Evolutionary conservation across 192 early-diverging fungal genomes (phyloP).

Genomic region (Entomortierella lignicola): DNA sequence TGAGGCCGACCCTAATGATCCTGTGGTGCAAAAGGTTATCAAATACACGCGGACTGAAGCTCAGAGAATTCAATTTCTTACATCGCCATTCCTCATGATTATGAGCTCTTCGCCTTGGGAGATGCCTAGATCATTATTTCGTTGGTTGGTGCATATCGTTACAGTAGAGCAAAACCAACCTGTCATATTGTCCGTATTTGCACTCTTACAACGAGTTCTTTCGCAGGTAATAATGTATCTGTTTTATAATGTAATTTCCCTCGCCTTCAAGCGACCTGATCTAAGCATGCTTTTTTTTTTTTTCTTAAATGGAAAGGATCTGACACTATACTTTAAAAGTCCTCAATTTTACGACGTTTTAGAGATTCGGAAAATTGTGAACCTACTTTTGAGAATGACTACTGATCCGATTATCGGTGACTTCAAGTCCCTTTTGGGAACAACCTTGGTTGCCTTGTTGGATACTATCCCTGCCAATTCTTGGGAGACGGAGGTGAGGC

Average conservation of each 20-base stretch:
- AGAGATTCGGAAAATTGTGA: conserved; percentile 29
- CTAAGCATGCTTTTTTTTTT: not conserved
- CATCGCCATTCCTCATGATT: conserved; percentile 18
- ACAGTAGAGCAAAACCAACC: conserved; percentile 19
- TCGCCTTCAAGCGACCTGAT: conserved; percentile 13
- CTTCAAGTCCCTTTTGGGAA: conserved; percentile 30
- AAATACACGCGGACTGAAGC: conserved; percentile 14
- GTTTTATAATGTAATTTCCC: no score
- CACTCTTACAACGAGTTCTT: conserved; percentile 16
- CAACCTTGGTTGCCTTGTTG: conserved; percentile 27
- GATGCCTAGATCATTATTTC: conserved; percentile 40
- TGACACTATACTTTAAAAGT: no score
- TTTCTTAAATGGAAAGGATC: no score
- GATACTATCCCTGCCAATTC: conserved; percentile 16
- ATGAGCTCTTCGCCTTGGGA: conserved; percentile 27
- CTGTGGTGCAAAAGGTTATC: conserved; percentile 22
- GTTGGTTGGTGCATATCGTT: conserved; percentile 36
- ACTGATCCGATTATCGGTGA: conserved; percentile 52
- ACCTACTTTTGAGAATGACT: conserved; percentile 34
- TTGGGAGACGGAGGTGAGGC: conserved; percentile 28
- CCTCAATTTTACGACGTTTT: conserved; percentile 26
- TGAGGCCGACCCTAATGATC: conserved; percentile 9
- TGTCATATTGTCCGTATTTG: conserved; percentile 21
- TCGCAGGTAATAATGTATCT: conserved; percentile 13
- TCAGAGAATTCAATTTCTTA: conserved; percentile 19